Conservation (phyloP, 2,329 filamentous ascomycete genomes). For the Calycina marina region DNA sequence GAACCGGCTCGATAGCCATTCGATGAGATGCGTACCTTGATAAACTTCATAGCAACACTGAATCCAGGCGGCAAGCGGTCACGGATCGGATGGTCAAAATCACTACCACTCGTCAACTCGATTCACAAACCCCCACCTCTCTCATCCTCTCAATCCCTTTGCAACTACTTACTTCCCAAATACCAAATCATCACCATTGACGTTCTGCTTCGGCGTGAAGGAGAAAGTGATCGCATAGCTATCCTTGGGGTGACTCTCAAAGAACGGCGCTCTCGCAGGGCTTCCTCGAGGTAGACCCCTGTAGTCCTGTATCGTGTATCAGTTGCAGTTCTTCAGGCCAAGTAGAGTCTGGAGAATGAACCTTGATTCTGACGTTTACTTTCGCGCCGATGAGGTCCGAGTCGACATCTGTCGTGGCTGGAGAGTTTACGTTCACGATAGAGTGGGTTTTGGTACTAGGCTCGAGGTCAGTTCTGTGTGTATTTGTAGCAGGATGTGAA, state of each 20-base stretch:
- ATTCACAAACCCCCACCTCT: not conserved
- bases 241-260: constrained; percentile 50
- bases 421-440: constrained; percentile 60
- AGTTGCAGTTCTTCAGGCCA: constrained; percentile 7
- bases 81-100: constrained; percentile 83
- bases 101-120: constrained; percentile 24
- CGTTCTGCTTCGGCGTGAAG: constrained; percentile 50
- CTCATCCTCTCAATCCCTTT: no score
- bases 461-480: no score
- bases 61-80: constrained; percentile 79
- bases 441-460: constrained; percentile 44
- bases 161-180: constrained; percentile 63
- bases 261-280: constrained; percentile 62
- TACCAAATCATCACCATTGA: constrained; percentile 44
- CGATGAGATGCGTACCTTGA: no score
- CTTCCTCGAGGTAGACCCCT: constrained; percentile 57
- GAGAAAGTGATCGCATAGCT: constrained; percentile 75
- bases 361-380: constrained; percentile 60
- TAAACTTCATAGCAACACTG: constrained; percentile 67
- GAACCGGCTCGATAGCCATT: no score
- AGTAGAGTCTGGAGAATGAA: constrained; percentile 31
- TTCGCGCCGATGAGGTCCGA: constrained; percentile 49
- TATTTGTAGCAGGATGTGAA: no score
- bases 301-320: constrained; percentile 28
- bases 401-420: constrained; percentile 45